Evolutionary conservation across 2,329 filamentous ascomycete species (phyloP).

Genomic region (Penicillium sp.): DNA sequence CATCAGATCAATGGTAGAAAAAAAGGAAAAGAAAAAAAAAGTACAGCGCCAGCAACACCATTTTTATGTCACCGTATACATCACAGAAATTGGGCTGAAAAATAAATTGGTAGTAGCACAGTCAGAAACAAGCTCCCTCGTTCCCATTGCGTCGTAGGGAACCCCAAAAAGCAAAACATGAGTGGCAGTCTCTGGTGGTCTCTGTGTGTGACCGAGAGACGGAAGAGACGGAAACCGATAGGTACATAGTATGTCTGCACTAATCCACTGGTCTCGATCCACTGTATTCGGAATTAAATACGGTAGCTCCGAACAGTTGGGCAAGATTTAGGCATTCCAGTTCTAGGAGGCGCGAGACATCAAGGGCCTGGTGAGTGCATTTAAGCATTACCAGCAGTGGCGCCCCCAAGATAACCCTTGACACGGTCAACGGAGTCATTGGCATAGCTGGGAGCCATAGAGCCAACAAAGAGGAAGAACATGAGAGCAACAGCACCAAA

Average conservation of each 20-base stretch:
- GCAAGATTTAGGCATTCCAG: not conserved
- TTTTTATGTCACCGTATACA: constrained; percentile 13
- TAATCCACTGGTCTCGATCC: not conserved
- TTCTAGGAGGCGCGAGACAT: constrained; percentile 5
- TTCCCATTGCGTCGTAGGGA: constrained; percentile 8
- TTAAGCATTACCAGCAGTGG: constrained; percentile 35
- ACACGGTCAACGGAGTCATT: constrained; percentile 36
- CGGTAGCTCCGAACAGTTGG: not conserved
- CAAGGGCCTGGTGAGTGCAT: not conserved
- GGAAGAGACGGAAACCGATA: not conserved
- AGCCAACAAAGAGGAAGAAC: constrained; percentile 67
- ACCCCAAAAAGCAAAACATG: constrained; percentile 21
- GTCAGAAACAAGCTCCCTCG: constrained; percentile 7
- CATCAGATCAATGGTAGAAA: constrained; percentile 24
- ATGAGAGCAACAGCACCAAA: constrained; percentile 64
- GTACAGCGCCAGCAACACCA: constrained; percentile 17
- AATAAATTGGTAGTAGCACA: constrained; percentile 14
- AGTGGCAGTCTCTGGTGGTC: constrained; percentile 27
- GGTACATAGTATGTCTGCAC: not conserved
- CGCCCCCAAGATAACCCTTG: constrained; percentile 40
- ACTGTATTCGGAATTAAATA: not conserved
- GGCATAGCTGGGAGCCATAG: constrained; percentile 56
- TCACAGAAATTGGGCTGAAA: constrained; percentile 12
- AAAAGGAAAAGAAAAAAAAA: constrained; percentile 6
- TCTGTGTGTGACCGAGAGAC: constrained; percentile 35